Conservation (phyloP, 176 grass and related monocot species). For the Oryza meridionalis region DNA sequence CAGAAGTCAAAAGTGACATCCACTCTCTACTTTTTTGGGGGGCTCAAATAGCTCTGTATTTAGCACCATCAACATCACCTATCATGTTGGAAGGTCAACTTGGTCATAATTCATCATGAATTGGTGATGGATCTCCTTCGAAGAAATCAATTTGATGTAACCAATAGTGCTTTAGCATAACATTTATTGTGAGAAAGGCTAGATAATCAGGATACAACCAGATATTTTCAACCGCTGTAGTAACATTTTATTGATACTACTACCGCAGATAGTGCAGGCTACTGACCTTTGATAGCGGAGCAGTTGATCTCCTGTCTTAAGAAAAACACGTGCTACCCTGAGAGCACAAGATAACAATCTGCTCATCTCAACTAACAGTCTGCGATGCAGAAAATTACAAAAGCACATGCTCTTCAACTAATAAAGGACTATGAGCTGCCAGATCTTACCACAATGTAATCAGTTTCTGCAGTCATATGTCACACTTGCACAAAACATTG, state of each 20-base stretch:
- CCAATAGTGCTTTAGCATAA: background rate
- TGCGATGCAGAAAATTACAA: background rate
- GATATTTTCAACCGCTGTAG: background rate
- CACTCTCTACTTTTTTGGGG: background rate
- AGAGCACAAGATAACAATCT: background rate
- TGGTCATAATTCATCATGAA: conserved; percentile 4
- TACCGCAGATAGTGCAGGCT: conserved; percentile 8
- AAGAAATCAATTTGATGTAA: background rate
- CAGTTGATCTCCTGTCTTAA: background rate
- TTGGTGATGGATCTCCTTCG: background rate
- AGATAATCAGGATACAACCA: conserved; percentile 8
- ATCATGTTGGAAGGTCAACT: conserved; percentile 1
- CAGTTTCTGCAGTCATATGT: conserved; percentile 18
- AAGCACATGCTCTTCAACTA: background rate
- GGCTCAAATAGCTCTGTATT: conserved; percentile 1
- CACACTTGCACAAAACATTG: background rate
- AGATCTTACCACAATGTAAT: background rate
- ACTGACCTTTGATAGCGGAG: conserved; percentile 28
- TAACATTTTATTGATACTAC: conserved; percentile 5
- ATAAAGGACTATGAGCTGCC: background rate
- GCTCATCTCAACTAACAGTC: background rate
- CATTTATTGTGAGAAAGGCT: conserved; percentile 1
- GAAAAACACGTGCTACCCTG: background rate
- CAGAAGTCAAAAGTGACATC: conserved; percentile 29
- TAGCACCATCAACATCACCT: background rate